Conservation (phyloP, 345 rosid species). For the Pistacia integerrima region DNA sequence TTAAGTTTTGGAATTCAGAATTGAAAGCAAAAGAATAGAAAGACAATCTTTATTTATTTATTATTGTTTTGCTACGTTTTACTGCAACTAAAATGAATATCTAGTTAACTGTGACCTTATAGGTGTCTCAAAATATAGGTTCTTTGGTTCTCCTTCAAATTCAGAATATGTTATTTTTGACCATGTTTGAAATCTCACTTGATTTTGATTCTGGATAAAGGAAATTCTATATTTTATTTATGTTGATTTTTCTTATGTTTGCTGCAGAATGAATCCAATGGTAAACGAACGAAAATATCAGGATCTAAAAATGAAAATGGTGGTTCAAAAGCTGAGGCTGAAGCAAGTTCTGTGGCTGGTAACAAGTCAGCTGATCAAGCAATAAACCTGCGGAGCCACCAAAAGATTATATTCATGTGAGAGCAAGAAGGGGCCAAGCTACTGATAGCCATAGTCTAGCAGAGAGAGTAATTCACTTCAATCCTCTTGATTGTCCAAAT, state of each 20-base stretch:
- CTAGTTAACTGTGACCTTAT: background rate
- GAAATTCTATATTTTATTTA: background rate
- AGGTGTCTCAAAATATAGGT: background rate
- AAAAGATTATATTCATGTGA: slow-evolving; percentile 93
- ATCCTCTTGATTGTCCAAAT: slow-evolving; percentile 12
- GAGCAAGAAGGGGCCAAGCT: slow-evolving; percentile 98
- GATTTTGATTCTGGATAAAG: background rate
- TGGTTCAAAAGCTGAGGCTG: slow-evolving; percentile 62
- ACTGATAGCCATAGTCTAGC: slow-evolving; percentile 98
- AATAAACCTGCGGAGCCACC: slow-evolving; percentile 69
- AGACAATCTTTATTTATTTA: background rate
- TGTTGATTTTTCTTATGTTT: slow-evolving; percentile 13
- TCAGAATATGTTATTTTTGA: background rate
- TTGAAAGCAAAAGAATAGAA: background rate
- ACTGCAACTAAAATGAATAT: background rate
- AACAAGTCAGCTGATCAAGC: slow-evolving; percentile 56
- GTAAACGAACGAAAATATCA: slow-evolving; percentile 51
- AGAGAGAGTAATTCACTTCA: slow-evolving; percentile 69
- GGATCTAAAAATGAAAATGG: slow-evolving; percentile 54
- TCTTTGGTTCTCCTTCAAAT: background rate
- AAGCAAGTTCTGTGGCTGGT: slow-evolving; percentile 60
- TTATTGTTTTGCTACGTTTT: background rate
- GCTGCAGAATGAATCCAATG: slow-evolving; percentile 57
- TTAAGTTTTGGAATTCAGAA: background rate
- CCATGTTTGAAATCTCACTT: background rate